These are phyloP conservation scores for Salix dunnii DNA, from an alignment of 345 rosid species.

Conservation along the genomic window DNA sequence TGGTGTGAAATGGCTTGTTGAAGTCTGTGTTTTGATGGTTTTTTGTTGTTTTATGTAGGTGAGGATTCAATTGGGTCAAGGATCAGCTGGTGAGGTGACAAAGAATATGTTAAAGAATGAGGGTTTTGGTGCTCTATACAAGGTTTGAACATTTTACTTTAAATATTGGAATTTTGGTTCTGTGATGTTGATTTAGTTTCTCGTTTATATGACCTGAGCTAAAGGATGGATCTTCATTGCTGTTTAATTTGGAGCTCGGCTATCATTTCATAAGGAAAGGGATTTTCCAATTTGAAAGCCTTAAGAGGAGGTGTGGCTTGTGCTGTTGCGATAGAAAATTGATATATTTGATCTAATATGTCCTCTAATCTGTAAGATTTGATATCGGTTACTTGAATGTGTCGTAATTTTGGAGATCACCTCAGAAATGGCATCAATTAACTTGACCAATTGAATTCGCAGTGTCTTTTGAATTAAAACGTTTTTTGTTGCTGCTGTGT, in stretches of 20 bases:
- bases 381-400: neutral
- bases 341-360: neutral
- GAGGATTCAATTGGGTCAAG: constrained; percentile 98
- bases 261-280: neutral
- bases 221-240: neutral
- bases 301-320: neutral
- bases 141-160: constrained; percentile 41
- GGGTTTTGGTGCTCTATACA: constrained; percentile 87
- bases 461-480: neutral
- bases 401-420: neutral
- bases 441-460: neutral
- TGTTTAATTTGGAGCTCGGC: neutral
- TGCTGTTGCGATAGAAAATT: neutral
- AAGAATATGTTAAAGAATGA: constrained; percentile 78
- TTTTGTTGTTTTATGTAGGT: constrained; percentile 49
- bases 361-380: neutral
- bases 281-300: neutral
- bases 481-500: neutral
- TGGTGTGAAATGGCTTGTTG: neutral
- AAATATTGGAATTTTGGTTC: neutral
- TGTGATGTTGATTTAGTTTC: constrained; percentile 1
- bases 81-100: constrained; percentile 76
- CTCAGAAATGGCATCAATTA: neutral
- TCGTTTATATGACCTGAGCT: neutral
- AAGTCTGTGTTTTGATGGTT: constrained; percentile 16